phyloP scores from a whole-genome alignment of 2,329 filamentous ascomycete genomes.

The Ophiosphaerella narmari region DNA sequence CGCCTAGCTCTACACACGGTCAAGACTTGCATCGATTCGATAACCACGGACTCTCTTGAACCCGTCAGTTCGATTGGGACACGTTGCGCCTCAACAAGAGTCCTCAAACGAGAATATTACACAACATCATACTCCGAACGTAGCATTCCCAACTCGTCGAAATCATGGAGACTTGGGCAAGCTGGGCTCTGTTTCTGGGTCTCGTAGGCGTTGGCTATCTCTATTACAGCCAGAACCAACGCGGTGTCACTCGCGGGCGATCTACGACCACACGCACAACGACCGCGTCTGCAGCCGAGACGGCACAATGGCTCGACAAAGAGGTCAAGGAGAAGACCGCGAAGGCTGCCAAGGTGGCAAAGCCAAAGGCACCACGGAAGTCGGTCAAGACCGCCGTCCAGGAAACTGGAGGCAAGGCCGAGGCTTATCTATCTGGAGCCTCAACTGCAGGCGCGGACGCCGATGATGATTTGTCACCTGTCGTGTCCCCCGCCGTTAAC shows the following conservation, averaged over 20 bases:
- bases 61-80: background rate
- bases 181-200: constrained; percentile 40
- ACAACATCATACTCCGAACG: background rate
- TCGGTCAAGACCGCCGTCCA: constrained; percentile 42
- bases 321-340: constrained; percentile 34
- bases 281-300: constrained; percentile 25
- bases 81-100: background rate
- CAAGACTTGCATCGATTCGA: background rate
- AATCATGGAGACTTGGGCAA: constrained; percentile 41
- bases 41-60: background rate
- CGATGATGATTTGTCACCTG: constrained; percentile 78
- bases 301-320: constrained; percentile 31
- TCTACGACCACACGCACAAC: constrained; percentile 28
- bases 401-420: constrained; percentile 39
- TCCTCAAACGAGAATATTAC: constrained; percentile 1
- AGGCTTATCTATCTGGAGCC: constrained; percentile 33
- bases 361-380: constrained; percentile 42
- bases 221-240: constrained; percentile 35
- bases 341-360: constrained; percentile 24
- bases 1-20: background rate
- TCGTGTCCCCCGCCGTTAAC: constrained; percentile 65
- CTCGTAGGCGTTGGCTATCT: constrained; percentile 32
- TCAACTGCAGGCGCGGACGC: constrained; percentile 75
- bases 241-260: constrained; percentile 31
- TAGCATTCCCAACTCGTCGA: background rate